Percentiles rank a stretch among this genome's conserved stretches.
phyloP scores from a whole-genome alignment of 2,329 filamentous ascomycete genomes.

The Microcyclosporella mali region DNA sequence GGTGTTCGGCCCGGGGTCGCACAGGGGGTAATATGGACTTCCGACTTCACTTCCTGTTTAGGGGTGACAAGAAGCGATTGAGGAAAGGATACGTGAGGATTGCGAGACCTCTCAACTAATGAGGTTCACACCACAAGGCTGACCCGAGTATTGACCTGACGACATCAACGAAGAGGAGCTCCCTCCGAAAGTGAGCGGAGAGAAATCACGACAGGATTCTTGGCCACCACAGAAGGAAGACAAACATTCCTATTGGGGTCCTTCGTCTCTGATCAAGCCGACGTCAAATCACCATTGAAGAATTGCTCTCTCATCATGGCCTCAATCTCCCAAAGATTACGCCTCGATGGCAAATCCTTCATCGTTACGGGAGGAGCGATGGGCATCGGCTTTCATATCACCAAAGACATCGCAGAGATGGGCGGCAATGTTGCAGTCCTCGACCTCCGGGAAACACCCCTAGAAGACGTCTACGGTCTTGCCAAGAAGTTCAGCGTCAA shows the following conservation, averaged over 20 bases:
- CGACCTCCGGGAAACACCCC: constrained; percentile 47
- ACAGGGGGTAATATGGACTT: background rate
- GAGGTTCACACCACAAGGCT: too few species aligned
- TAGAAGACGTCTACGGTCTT: constrained; percentile 23
- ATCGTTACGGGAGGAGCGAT: constrained; percentile 26
- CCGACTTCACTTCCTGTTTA: background rate
- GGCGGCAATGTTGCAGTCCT: constrained; percentile 52
- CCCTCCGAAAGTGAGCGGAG: background rate
- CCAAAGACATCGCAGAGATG: constrained; percentile 24
- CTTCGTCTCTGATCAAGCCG: too few species aligned
- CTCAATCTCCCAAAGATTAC: constrained; percentile 16
- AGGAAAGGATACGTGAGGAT: constrained; percentile 1
- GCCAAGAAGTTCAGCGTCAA: constrained; percentile 58
- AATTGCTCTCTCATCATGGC: constrained; percentile 1
- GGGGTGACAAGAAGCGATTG: background rate
- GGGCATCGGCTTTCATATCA: constrained; percentile 25
- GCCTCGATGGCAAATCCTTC: constrained; percentile 22
- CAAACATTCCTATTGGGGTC: background rate
- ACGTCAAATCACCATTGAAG: background rate
- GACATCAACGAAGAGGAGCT: background rate
- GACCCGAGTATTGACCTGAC: background rate
- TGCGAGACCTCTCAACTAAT: background rate
- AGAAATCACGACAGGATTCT: background rate
- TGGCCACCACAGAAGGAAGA: background rate
- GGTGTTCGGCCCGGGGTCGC: constrained; percentile 1